These are phyloP conservation scores for Chlorella ohadii DNA, from an alignment of 139 green algal genomes.

Conservation along the genomic window DNA sequence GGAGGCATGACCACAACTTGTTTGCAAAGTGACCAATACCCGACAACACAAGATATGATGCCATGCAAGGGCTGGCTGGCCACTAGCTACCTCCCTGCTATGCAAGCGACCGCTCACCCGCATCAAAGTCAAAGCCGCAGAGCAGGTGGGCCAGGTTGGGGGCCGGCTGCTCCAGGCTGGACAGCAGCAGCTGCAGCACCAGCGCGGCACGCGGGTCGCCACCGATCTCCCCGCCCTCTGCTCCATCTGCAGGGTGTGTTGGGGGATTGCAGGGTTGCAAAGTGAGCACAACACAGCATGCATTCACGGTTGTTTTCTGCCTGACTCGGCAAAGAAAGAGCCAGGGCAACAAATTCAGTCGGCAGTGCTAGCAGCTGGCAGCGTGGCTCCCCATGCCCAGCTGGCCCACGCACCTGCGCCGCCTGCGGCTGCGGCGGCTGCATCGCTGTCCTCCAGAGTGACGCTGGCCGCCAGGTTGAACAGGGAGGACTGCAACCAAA, in stretches of 20 bases:
- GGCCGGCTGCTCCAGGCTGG: conserved; percentile 31
- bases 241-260: conserved; percentile 19
- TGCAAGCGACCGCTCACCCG: conserved; percentile 2
- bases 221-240: conserved; percentile 18
- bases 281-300: neutral
- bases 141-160: conserved; percentile 84
- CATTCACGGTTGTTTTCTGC: too few relatives aligned
- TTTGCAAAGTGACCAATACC: too few relatives aligned
- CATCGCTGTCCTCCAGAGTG: neutral
- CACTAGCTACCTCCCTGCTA: too few relatives aligned
- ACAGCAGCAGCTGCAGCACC: conserved; percentile 54
- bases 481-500: conserved; percentile 7
- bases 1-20: too few relatives aligned
- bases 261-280: neutral
- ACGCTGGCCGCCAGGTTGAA: neutral
- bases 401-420: neutral
- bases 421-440: neutral
- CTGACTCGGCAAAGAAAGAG: too few relatives aligned
- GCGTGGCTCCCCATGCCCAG: neutral
- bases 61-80: too few relatives aligned
- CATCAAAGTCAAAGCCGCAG: conserved; percentile 78
- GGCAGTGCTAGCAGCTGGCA: too few relatives aligned
- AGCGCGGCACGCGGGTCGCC: conserved; percentile 42
- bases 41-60: too few relatives aligned
- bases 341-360: too few relatives aligned